Conservation (phyloP, 139 green algal species). For the Chlamydomonas sp. region DNA sequence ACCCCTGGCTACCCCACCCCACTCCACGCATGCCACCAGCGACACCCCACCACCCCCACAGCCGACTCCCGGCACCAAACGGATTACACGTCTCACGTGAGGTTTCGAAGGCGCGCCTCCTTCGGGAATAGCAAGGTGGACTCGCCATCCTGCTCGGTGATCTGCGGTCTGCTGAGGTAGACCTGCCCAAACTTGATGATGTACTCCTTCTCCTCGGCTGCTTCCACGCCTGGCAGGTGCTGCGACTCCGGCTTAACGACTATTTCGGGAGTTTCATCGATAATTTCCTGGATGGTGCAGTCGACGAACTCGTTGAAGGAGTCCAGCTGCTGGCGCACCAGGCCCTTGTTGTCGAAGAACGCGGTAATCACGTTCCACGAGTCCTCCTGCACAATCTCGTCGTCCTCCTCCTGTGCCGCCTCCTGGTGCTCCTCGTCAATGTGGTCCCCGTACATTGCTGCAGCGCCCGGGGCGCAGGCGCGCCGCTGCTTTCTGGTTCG, state of each 20-base stretch:
- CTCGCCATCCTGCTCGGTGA: constrained; percentile 94
- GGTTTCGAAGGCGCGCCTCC: constrained; percentile 94
- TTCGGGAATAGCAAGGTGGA: constrained; percentile 93
- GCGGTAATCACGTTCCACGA: constrained; percentile 66
- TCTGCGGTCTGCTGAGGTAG: constrained; percentile 93
- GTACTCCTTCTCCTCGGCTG: constrained; percentile 55
- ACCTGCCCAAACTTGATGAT: constrained; percentile 95
- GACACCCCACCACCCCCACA: no score
- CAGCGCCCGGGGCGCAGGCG: neutral
- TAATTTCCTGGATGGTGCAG: constrained; percentile 86
- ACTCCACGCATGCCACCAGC: no score
- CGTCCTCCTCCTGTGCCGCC: constrained; percentile 15
- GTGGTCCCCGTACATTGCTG: constrained; percentile 32
- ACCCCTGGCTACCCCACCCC: no score
- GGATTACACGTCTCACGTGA: constrained; percentile 77
- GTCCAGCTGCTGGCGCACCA: constrained; percentile 99
- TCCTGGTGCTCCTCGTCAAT: neutral
- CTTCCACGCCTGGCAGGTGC: constrained; percentile 72
- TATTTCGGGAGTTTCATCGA: constrained; percentile 73
- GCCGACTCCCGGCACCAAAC: no score
- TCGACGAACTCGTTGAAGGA: constrained; percentile 98
- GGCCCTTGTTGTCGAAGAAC: constrained; percentile 96
- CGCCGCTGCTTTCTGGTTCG: neutral
- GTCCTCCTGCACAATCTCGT: constrained; percentile 63
- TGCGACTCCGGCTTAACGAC: constrained; percentile 83